These are phyloP conservation scores for Phytophthora agathidicida DNA, from an alignment of 352 stramenopile genomes.

Conservation along the genomic window DNA sequence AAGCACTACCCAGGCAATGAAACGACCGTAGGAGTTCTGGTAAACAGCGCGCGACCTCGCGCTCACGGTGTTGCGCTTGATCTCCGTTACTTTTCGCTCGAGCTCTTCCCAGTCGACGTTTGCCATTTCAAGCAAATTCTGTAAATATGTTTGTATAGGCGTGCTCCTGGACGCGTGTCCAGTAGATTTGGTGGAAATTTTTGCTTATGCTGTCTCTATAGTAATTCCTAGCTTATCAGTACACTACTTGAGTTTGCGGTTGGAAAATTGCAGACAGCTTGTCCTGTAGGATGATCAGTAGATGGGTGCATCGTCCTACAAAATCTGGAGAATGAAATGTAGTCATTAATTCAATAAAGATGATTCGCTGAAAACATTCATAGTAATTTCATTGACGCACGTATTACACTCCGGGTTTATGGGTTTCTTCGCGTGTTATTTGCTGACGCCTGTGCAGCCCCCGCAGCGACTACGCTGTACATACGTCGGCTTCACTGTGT, in stretches of 20 bases:
- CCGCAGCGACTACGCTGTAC: conserved; percentile 62
- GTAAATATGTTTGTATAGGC: neutral
- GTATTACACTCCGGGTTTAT: no score
- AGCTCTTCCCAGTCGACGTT: conserved; percentile 7
- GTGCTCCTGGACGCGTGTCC: conserved; percentile 1
- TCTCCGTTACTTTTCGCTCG: neutral
- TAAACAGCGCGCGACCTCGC: conserved; percentile 7
- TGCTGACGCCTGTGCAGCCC: conserved; percentile 62
- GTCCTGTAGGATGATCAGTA: neutral
- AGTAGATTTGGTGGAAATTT: neutral
- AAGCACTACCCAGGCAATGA: conserved; percentile 16
- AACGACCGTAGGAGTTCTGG: conserved; percentile 11
- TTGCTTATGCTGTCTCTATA: neutral
- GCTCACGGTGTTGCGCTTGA: conserved; percentile 5
- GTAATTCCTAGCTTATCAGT: no score
- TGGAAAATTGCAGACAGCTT: neutral
- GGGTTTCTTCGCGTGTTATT: conserved; percentile 73
- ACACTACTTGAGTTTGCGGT: no score
- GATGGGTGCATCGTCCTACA: neutral
- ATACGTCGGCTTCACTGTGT: conserved; percentile 77
- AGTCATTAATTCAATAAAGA: no score
- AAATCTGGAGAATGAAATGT: conserved; percentile 7
- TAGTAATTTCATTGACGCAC: no score
- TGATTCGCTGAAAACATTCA: conserved; percentile 13
- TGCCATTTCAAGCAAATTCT: conserved; percentile 2